These are phyloP conservation scores for Syncephalastrum monosporum DNA, from an alignment of 371 early-diverging fungal species.

Conservation along the genomic window DNA sequence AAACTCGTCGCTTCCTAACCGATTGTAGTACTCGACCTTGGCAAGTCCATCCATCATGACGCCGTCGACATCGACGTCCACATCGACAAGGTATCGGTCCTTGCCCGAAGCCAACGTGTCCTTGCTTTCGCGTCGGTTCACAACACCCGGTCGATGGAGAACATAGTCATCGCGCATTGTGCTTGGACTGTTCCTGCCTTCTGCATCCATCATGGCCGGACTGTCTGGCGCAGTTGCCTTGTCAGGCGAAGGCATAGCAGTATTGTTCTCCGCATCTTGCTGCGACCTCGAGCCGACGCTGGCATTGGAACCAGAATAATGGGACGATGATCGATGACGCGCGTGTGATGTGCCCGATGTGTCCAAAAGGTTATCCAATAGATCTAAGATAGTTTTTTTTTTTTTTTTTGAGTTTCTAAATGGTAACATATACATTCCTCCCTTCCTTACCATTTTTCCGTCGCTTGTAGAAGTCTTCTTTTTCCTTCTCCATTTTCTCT, in stretches of 20 bases:
- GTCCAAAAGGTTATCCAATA: slow-evolving; percentile 48
- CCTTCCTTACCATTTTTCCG: slow-evolving; percentile 42
- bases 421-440: not conserved
- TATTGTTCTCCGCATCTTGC: too few species aligned
- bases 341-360: slow-evolving; percentile 6
- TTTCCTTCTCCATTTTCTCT: slow-evolving; percentile 41
- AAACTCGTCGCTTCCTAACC: slow-evolving; percentile 13
- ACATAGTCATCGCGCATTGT: too few species aligned
- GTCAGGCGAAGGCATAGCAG: too few species aligned
- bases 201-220: too few species aligned
- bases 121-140: slow-evolving; percentile 4
- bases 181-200: too few species aligned
- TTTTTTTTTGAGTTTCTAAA: not conserved
- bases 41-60: slow-evolving; percentile 53
- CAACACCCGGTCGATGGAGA: not conserved
- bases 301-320: too few species aligned
- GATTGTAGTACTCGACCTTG: slow-evolving; percentile 40
- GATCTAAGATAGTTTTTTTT: slow-evolving; percentile 25
- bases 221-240: too few species aligned
- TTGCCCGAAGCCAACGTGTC: slow-evolving; percentile 13
- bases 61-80: slow-evolving; percentile 50
- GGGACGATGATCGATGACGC: too few species aligned
- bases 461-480: slow-evolving; percentile 40
- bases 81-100: slow-evolving; percentile 45
- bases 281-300: too few species aligned